Percentiles rank a stretch among this genome's conserved stretches.
Evolutionary conservation across 139 green algal genomes (phyloP).

Genomic region (Raphidocelis subcapitata): DNA sequence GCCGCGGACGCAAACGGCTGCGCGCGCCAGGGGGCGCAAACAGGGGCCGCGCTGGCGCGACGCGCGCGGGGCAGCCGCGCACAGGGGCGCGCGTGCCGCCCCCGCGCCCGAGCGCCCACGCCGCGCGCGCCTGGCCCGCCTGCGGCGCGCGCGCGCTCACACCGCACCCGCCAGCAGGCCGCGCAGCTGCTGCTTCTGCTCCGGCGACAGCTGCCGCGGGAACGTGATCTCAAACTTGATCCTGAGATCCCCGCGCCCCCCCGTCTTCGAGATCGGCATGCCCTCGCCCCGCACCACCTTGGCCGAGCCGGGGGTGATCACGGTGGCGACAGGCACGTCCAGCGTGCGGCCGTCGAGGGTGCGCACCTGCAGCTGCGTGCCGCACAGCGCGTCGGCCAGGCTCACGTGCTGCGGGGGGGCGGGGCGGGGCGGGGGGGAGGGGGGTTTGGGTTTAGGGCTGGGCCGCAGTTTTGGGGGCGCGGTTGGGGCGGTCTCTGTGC

Average conservation of each 20-base stretch:
- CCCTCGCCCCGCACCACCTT: slow-evolving; percentile 68
- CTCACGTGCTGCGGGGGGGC: slow-evolving; percentile 32
- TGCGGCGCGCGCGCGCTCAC: no score
- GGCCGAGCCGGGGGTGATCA: slow-evolving; percentile 32
- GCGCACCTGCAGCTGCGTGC: slow-evolving; percentile 33
- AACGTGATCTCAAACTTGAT: slow-evolving; percentile 78
- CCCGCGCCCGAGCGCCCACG: no score
- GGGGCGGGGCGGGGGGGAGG: no score
- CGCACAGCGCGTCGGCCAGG: slow-evolving; percentile 58
- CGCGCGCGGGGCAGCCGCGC: no score
- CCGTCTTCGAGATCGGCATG: slow-evolving; percentile 80
- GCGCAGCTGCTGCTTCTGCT: slow-evolving; percentile 25
- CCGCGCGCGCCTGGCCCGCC: no score
- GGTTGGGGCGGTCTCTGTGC: no score
- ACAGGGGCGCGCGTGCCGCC: no score
- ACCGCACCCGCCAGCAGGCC: neutral
- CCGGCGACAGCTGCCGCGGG: slow-evolving; percentile 34
- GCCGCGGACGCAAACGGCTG: no score
- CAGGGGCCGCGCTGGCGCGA: no score
- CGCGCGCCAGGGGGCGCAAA: no score
- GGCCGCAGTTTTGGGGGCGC: no score
- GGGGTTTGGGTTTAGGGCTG: no score
- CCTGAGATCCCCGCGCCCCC: slow-evolving; percentile 69
- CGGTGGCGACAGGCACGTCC: slow-evolving; percentile 45
- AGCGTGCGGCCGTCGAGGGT: slow-evolving; percentile 67